Base-by-base conservation (phyloP, 78 protist species). In the Anaeramoeba flamelloides region DNA sequence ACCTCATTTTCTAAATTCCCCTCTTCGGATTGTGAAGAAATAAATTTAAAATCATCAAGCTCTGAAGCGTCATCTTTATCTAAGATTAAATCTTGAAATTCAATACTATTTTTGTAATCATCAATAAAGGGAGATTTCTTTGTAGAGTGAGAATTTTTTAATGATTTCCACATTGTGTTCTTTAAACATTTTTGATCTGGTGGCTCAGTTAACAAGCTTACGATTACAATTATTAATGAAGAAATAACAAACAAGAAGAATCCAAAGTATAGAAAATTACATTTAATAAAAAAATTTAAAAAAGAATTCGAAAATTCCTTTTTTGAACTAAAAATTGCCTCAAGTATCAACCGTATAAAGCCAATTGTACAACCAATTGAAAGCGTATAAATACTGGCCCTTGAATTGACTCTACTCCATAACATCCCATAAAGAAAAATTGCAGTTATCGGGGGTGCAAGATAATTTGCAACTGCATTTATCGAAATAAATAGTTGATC, bases 401-500 rank as follows among this genome's bases (percentile, higher is more conserved):
- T 26, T 26, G 8, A 26, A 53, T 53, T 53, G 17, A 17, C 17
- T 17, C 69, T 53, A 26, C 17, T 8, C 69, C 69, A 53, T 8
- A 53, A 53, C 34, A 53, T 26, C 69, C 69, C 69, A 53, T 8
- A 8, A 17, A 53, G 17, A 8, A 53, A 26, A 53, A 53, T 17
- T 26, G 69, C 69, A 53, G 69, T 53, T 8, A 53, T 26, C 8
- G 69, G 69, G 69, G 69, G 69, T 26, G 69, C 69, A 17, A 53
- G 69, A 53, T 53, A 53, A 53, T 8, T 17, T 26, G 69, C 69
- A 34, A 38, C 82, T 36, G 41, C 38, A 0, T 81, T 83, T 30
- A 76, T 82, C 77, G 81, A 82, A 64, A 80, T 38, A 0, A 31
- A 85, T 12, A 86, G 1, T 76, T 81, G 79, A 38, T 39, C 79